Conservation (phyloP, 768 basidiomycete genomes). For the Lanmaoa rubissima region DNA sequence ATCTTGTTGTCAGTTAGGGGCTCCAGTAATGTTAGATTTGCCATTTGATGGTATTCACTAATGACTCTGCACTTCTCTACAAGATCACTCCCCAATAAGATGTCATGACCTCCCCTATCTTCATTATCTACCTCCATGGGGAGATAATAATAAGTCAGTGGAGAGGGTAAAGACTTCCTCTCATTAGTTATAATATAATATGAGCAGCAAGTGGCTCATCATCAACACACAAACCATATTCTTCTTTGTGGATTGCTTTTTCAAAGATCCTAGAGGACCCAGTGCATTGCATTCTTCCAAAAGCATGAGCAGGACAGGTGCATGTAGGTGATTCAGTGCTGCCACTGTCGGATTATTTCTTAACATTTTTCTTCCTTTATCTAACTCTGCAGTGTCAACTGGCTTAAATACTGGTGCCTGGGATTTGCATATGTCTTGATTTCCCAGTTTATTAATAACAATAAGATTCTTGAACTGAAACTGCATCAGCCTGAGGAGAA, state of each 20-base stretch:
- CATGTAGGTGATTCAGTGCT: not conserved
- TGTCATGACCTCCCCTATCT: too few species aligned
- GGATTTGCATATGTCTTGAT: not conserved
- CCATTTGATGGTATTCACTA: not conserved
- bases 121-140: too few species aligned
- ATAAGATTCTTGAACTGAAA: conserved; percentile 10
- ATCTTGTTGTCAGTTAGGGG: not conserved
- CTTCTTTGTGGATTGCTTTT: too few species aligned
- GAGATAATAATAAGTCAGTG: too few species aligned
- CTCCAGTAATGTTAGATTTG: not conserved
- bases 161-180: too few species aligned
- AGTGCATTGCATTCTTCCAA: not conserved
- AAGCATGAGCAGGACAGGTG: not conserved
- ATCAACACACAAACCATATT: too few species aligned
- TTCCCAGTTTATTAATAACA: conserved; percentile 3
- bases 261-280: too few species aligned
- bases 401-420: not conserved
- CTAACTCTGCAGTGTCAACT: not conserved
- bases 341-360: not conserved
- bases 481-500: conserved; percentile 24
- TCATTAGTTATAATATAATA: too few species aligned
- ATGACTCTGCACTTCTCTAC: not conserved
- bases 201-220: too few species aligned
- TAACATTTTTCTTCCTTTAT: not conserved
- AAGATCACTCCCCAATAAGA: too few species aligned